Percentiles rank a stretch among this genome's conserved stretches.
phyloP scores from a whole-genome alignment of 441 rosid species.

The Euphorbia schlechtendalii region DNA sequence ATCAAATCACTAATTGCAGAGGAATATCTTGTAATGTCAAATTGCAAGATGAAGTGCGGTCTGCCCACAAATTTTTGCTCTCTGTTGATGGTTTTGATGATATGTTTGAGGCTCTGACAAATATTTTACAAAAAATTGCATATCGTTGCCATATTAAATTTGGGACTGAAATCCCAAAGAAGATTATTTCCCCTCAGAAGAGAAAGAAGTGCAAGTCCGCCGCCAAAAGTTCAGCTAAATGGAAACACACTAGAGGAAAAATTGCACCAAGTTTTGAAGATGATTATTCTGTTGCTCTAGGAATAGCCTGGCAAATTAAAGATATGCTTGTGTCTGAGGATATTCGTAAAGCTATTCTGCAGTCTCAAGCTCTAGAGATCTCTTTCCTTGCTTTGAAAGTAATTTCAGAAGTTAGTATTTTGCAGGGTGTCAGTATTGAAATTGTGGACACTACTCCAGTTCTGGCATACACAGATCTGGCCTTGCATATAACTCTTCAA shows the following conservation, averaged over 20 bases:
- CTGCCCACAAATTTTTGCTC: conserved; percentile 71
- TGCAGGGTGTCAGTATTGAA: conserved; percentile 41
- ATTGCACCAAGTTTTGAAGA: conserved; percentile 49
- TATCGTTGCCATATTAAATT: conserved; percentile 73
- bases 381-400: conserved; percentile 53
- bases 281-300: conserved; percentile 62
- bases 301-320: conserved; percentile 91
- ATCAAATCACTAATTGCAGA: conserved; percentile 42
- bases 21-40: conserved; percentile 49
- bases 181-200: conserved; percentile 31
- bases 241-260: conserved; percentile 51
- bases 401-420: conserved; percentile 67
- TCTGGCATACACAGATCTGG: conserved; percentile 64
- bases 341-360: conserved; percentile 44
- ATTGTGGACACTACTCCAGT: conserved; percentile 65
- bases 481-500: conserved; percentile 51
- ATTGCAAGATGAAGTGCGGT: conserved; percentile 64
- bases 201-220: conserved; percentile 54
- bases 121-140: conserved; percentile 57
- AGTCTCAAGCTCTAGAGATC: conserved; percentile 48
- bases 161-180: conserved; percentile 54
- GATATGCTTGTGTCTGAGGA: conserved; percentile 56
- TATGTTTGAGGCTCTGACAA: conserved; percentile 50
- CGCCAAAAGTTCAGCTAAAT: conserved; percentile 41
- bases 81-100: conserved; percentile 43